Evolutionary conservation across 148 eudicot species (phyloP), one percentile per base, ranked within the genome.

Genomic region (Oxyria digyna): DNA sequence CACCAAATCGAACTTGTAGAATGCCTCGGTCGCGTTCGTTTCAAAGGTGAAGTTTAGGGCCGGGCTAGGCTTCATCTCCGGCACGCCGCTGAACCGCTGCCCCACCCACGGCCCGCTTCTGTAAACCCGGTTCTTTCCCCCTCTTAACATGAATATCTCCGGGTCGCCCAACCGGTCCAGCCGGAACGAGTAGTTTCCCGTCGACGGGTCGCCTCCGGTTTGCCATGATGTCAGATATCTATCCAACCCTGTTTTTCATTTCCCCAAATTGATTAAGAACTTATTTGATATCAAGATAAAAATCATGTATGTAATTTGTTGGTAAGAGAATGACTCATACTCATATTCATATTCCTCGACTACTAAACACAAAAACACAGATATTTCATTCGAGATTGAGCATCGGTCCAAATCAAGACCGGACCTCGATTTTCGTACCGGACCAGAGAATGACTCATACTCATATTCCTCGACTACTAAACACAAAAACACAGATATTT

Each of bases 91-190:
- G 57, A 89, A 86, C 54, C 91, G 63, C 15, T 71, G 74, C 27
- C 98, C 96, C 14, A 89, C 88, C 98, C 98, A 93, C 12, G 98
- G 89, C 40, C 98, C 98, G 45, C 90, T 83, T 50, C 95, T 68
- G 11, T 83, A 90, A 0, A 45, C 17, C 0, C 72, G 68, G 4
- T 35, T 2, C 10, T 27, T 1, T 8, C 46, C 62, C 57, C 59
- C 79, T 14, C 76, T 49, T 37, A 35, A 41, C 71, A 82, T 14
- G 26, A 55, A 80, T 11, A 71, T 23, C 32, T 83, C 83, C 49
- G 86, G 86, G 74, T 73, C 81, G 21, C 83, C 86, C 7, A 42
- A 62, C 18, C 70, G 81, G 50, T 83, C 74, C 32, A 80, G 10
- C 42, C 42, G 68, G 46, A 77, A 80, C 0, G 77, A 67, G 35